A percentile compares a stretch with the other conserved stretches of the same genome.
Evolutionary conservation across 2,329 filamentous ascomycete genomes (phyloP).

Genomic region (Diaporthe vexans): DNA sequence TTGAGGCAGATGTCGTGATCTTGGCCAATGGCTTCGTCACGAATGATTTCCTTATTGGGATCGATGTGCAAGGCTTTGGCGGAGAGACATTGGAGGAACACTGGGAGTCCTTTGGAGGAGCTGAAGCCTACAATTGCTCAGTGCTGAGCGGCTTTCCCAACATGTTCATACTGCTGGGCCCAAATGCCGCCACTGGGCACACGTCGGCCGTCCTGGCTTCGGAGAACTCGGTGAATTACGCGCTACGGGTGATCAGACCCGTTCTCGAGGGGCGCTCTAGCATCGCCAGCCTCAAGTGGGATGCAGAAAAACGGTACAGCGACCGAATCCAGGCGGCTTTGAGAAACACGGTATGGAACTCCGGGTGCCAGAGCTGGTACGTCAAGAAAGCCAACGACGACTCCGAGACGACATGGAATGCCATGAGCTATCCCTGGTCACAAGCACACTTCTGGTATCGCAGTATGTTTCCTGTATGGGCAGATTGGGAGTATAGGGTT

Average conservation of each 20-base stretch:
- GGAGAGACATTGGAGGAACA: slow-evolving; percentile 66
- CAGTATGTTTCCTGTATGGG: slow-evolving; percentile 53
- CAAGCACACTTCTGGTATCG: slow-evolving; percentile 54
- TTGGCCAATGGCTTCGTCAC: slow-evolving; percentile 74
- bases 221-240: slow-evolving; percentile 73
- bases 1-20: slow-evolving; percentile 71
- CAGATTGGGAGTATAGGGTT: slow-evolving; percentile 52
- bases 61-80: slow-evolving; percentile 65
- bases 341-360: slow-evolving; percentile 52
- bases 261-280: slow-evolving; percentile 52
- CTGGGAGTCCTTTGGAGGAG: slow-evolving; percentile 67
- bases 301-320: slow-evolving; percentile 53
- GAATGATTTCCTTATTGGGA: slow-evolving; percentile 65
- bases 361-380: slow-evolving; percentile 56
- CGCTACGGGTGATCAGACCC: slow-evolving; percentile 69
- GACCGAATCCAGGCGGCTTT: slow-evolving; percentile 51
- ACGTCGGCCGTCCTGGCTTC: slow-evolving; percentile 61
- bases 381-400: slow-evolving; percentile 45
- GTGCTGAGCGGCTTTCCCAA: slow-evolving; percentile 74
- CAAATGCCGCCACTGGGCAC: slow-evolving; percentile 75
- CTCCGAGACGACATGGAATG: slow-evolving; percentile 49
- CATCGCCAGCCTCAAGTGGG: slow-evolving; percentile 50
- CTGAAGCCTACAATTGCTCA: slow-evolving; percentile 72
- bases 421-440: slow-evolving; percentile 53
- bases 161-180: slow-evolving; percentile 73